Evolutionary conservation across 768 basidiomycete genomes (phyloP).

Genomic region (Amanita rubescens): DNA sequence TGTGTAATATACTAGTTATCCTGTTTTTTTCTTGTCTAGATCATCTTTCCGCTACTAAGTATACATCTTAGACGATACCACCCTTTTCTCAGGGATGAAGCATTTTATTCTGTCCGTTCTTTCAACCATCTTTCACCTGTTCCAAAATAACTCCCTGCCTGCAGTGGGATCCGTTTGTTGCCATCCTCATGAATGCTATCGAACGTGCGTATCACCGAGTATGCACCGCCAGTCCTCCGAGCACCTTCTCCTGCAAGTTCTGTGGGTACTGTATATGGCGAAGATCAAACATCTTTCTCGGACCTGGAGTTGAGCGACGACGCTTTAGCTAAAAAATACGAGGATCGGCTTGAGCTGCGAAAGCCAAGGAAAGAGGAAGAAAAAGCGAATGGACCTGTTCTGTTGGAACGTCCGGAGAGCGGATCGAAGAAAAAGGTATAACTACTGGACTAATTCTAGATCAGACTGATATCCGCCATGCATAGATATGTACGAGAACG

Average conservation of each 20-base stretch:
- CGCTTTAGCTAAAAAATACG: conserved; percentile 37
- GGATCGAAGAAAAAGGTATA: conserved; percentile 24
- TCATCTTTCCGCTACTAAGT: too few species aligned
- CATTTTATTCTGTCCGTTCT: too few species aligned
- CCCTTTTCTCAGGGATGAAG: too few species aligned
- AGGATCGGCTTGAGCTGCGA: conserved; percentile 32
- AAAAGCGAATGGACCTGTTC: conserved; percentile 29
- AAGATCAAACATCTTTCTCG: conserved; percentile 38
- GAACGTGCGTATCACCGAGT: conserved; percentile 33
- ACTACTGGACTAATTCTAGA: conserved; percentile 6
- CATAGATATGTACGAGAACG: conserved; percentile 26
- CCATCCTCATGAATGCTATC: conserved; percentile 12
- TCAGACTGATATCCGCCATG: neutral
- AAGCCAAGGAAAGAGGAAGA: conserved; percentile 33
- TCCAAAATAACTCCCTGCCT: too few species aligned
- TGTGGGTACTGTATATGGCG: conserved; percentile 37
- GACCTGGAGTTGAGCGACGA: conserved; percentile 36
- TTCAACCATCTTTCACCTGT: too few species aligned
- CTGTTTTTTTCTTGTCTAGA: too few species aligned
- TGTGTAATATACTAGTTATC: too few species aligned
- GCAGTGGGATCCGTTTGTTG: too few species aligned
- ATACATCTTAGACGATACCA: too few species aligned
- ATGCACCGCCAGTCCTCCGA: conserved; percentile 41
- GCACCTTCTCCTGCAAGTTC: conserved; percentile 48
- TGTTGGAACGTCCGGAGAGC: conserved; percentile 23